Conservation (phyloP, 2,329 filamentous ascomycete genomes). For the Sordariomycetes sp. region DNA sequence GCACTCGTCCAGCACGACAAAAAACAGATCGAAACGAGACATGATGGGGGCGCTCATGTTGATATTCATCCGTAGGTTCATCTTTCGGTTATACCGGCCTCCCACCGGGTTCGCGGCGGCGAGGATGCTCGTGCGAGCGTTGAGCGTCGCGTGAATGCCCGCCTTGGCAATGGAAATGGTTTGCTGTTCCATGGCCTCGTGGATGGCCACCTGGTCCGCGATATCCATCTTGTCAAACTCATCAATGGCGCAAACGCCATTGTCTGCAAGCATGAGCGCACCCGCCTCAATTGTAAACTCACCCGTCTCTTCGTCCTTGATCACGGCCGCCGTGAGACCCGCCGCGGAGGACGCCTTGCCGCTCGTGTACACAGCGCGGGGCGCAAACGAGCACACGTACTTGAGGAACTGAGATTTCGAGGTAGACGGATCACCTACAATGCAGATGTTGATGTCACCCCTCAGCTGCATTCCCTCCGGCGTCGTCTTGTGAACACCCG, state of each 20-base stretch:
- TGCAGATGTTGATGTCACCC: conserved; percentile 97
- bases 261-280: conserved; percentile 93
- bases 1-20: conserved; percentile 93
- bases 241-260: conserved; percentile 95
- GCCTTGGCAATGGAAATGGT: conserved; percentile 98
- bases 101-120: conserved; percentile 93
- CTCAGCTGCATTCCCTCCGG: conserved; percentile 89
- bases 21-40: conserved; percentile 98
- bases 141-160: conserved; percentile 93
- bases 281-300: conserved; percentile 98
- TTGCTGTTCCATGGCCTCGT: conserved; percentile 99
- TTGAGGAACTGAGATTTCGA: conserved; percentile 98
- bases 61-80: conserved; percentile 84
- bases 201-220: conserved; percentile 90
- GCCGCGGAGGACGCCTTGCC: conserved; percentile 96
- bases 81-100: conserved; percentile 94
- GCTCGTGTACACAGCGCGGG: conserved; percentile 91
- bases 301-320: conserved; percentile 96
- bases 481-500: conserved; percentile 86
- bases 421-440: conserved; percentile 92
- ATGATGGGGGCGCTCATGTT: conserved; percentile 99
- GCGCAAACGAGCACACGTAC: conserved; percentile 94
- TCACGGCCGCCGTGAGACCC: conserved; percentile 90
- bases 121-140: conserved; percentile 88
- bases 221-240: conserved; percentile 99